Evolutionary conservation across 2,329 filamentous ascomycete species (phyloP).

Genomic region (Cordyceps tenuipes): DNA sequence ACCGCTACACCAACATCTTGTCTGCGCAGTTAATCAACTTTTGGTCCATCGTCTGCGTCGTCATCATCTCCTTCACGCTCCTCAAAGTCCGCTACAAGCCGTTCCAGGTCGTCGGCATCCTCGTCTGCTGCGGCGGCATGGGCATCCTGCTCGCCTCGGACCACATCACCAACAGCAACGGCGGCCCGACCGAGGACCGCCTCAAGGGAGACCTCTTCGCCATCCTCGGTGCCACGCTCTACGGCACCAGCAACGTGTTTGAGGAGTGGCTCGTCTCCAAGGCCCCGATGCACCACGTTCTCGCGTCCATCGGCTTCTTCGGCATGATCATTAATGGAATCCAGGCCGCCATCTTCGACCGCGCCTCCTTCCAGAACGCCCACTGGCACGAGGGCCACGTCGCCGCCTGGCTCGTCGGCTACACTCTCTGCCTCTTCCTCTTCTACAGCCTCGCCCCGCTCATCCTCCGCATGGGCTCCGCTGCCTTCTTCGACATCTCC

Average conservation of each 20-base stretch:
- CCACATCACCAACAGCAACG: conserved; percentile 70
- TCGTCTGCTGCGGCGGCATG: conserved; percentile 85
- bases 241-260: conserved; percentile 82
- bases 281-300: conserved; percentile 82
- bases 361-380: conserved; percentile 56
- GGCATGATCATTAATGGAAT: conserved; percentile 86
- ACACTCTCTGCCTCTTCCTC: conserved; percentile 70
- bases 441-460: conserved; percentile 88
- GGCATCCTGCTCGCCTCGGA: conserved; percentile 81
- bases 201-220: conserved; percentile 92
- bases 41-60: conserved; percentile 93
- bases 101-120: conserved; percentile 76
- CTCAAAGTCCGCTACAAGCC: conserved; percentile 83
- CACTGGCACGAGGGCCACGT: conserved; percentile 56
- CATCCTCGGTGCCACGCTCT: conserved; percentile 79
- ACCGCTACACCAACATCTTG: conserved; percentile 84
- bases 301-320: conserved; percentile 84
- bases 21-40: conserved; percentile 96
- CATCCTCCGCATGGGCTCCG: conserved; percentile 79
- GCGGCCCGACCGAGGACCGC: conserved; percentile 58
- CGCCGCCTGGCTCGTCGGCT: conserved; percentile 79
- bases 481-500: conserved; percentile 95
- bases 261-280: conserved; percentile 92
- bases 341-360: conserved; percentile 88
- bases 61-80: conserved; percentile 72